Base-by-base conservation (phyloP, 257 asterid genomes). In the Solanum sejunctum region DNA sequence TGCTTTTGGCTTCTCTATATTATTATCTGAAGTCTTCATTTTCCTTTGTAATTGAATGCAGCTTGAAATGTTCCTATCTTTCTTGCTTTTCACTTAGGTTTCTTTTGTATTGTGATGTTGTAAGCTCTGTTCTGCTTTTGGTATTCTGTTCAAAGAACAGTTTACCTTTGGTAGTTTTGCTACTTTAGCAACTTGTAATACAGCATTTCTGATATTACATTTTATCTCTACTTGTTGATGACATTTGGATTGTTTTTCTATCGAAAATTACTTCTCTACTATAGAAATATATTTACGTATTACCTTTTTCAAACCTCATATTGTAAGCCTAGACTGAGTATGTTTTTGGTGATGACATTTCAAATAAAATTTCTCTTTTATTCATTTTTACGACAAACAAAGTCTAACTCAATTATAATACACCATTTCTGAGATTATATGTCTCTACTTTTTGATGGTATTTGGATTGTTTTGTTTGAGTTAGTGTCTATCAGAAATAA, bases 31-130 rank as follows among this genome's bases (percentile, higher is more conserved):
- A 39, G 69, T 90, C 66, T 80, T 88, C 86, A 80, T 81, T 87
- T 86, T 85, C 90, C 90, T 75, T 82, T 92, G 64, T 78, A 52
- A 78, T 88, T 72, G 73, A 66, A 89, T 85, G 84, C 81, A 78
- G 91, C 39, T 86, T 88, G 90, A 85, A 86, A 10, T 71, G 83
- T 78, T 70, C 77, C 17, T 16, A 52, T 52, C 17, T 26, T 6
- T 73, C 87, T 72, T 83, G 26, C 43, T 57, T 78, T 47, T 36
- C 82, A 23, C 84, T 83, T 79, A 52, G 43, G 4, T 16, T 57
- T 11, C 67, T 84, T 78, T 5, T 75, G 90, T 89, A 90, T 71
- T 88, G 86, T 91, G 90, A 90, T 92, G 90, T 89, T 92, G 97
- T 92, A 90, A 89, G 73, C 89, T 91, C 85, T 85, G 87, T 26